Evolutionary conservation across 495 filamentous ascomycete genomes (phyloP).

Genomic region (Extremus antarcticus): DNA sequence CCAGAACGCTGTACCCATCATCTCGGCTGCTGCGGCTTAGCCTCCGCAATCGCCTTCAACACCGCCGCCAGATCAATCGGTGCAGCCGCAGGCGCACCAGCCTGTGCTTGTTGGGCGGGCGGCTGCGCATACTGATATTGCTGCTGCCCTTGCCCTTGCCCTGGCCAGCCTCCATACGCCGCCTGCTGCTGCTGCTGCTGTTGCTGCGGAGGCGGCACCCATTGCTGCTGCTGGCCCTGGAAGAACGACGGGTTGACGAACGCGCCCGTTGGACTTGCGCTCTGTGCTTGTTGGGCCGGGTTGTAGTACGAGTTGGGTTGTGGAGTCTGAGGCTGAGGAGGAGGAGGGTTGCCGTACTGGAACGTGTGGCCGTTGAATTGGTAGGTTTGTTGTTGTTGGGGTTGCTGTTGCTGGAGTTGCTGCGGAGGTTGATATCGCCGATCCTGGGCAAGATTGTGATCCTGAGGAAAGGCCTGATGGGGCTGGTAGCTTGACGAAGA

Average conservation of each 20-base stretch:
- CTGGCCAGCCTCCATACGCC: not conserved
- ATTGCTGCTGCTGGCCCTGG: slow-evolving; percentile 6
- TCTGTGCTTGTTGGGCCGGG: not conserved
- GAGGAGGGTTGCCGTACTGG: slow-evolving; percentile 12
- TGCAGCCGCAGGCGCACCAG: not conserved
- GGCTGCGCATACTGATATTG: not conserved
- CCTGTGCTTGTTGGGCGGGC: not conserved
- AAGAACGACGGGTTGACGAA: slow-evolving; percentile 16
- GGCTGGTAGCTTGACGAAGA: not conserved
- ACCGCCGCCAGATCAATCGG: too few relatives aligned
- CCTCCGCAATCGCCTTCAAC: too few relatives aligned
- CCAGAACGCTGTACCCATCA: too few relatives aligned
- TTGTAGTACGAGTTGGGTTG: not conserved
- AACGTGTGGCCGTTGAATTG: slow-evolving; percentile 18
- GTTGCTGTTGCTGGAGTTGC: not conserved
- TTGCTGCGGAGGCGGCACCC: slow-evolving; percentile 5
- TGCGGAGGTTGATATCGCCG: not conserved
- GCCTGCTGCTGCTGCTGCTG: slow-evolving; percentile 4
- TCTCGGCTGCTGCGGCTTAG: too few relatives aligned
- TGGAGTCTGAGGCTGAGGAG: not conserved
- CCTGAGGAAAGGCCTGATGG: not conserved
- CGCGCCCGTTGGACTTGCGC: slow-evolving; percentile 3
- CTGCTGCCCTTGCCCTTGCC: slow-evolving; percentile 6
- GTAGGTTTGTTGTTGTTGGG: slow-evolving; percentile 4
- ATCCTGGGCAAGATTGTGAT: not conserved